phyloP scores from a whole-genome alignment of 768 basidiomycete species.

The Russula olivacea region DNA sequence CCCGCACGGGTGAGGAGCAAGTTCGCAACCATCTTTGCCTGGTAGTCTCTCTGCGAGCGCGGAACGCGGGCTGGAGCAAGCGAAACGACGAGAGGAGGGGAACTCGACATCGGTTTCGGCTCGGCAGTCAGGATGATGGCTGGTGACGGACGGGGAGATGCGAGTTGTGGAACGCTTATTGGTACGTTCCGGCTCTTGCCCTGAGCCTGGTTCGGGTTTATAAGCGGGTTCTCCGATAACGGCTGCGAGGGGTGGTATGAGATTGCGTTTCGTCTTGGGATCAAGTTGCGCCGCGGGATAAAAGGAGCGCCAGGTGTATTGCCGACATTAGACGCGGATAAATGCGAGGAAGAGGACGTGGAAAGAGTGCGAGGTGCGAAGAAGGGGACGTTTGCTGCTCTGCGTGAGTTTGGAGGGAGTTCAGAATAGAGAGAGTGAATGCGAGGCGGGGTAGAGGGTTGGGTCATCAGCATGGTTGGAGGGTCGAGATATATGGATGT shows the following conservation, averaged over 20 bases:
- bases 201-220: background rate
- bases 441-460: conserved; percentile 16
- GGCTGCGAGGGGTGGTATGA: conserved; percentile 16
- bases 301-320: background rate
- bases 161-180: background rate
- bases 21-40: conserved; percentile 23
- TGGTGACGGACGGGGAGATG: conserved; percentile 9
- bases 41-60: conserved; percentile 20
- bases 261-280: conserved; percentile 21
- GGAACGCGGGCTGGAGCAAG: conserved; percentile 17
- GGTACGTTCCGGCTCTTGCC: background rate
- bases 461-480: conserved; percentile 23
- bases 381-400: conserved; percentile 25
- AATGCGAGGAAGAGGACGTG: background rate
- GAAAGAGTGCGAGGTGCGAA: conserved; percentile 16
- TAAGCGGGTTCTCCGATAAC: conserved; percentile 1
- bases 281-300: conserved; percentile 7
- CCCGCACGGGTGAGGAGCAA: conserved; percentile 21
- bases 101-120: background rate
- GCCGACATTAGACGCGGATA: background rate
- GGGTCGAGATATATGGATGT: conserved; percentile 3
- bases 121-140: conserved; percentile 13
- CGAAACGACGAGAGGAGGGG: conserved; percentile 14
- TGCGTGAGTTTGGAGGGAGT: conserved; percentile 25
- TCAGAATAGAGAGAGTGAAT: conserved; percentile 25